Evolutionary conservation across 1,139 yeast species (phyloP), one percentile per base, ranked within the genome.

Genomic region (Petasospora rhodanensis): DNA sequence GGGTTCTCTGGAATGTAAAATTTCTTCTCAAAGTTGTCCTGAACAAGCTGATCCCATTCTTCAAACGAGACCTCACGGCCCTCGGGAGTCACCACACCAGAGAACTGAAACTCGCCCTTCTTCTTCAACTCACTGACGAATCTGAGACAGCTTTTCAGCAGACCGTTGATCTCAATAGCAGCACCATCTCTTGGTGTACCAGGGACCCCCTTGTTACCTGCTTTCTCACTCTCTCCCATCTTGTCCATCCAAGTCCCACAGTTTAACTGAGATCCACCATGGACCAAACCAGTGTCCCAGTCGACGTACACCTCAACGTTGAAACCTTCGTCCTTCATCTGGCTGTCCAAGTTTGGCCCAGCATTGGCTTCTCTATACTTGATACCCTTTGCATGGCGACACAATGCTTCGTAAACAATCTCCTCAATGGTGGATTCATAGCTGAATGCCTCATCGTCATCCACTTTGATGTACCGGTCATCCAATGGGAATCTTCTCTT

Each of bases 211-310:
- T 79, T 82, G 40, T 78, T 80, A 1, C 84, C 82, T 0, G 98
- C 96, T 39, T 61, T 66, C 32, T 61, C 76, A 53, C 95, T 84
- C 62, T 91, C 98, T 14, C 98, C 98, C 97, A 91, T 91, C 63
- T 91, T 91, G 61, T 91, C 98, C 96, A 89, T 91, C 98, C 98
- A 91, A 0, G 98, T 91, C 15, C 98, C 98, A 64, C 98, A 91
- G 54, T 91, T 91, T 57, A 63, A 74, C 56, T 83, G 95, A 34
- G 85, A 84, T 2, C 98, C 98, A 29, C 98, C 98, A 58, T 78
- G 83, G 6, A 89, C 66, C 28, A 91, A 63, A 0, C 98, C 98
- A 17, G 83, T 87, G 0, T 64, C 53, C 97, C 97, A 91, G 56
- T 91, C 96, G 38, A 89, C 87, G 38, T 62, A 55, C 2, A 86